These are phyloP conservation scores for Solanum etuberosum DNA, from an alignment of 257 asterid species.

Conservation along the genomic window DNA sequence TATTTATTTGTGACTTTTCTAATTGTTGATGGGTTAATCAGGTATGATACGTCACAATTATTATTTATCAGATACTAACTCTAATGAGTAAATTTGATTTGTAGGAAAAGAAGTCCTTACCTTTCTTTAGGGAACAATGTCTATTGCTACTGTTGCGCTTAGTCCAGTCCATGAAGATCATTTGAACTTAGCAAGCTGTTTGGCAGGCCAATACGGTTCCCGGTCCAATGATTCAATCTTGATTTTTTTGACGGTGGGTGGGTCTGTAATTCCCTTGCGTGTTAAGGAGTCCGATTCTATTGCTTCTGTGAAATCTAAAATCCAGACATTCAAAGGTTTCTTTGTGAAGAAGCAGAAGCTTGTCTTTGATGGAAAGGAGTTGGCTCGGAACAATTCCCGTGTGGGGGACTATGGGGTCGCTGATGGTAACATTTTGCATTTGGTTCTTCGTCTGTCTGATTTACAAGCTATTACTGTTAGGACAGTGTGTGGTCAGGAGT, in stretches of 20 bases:
- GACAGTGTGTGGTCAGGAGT: slow-evolving; percentile 64
- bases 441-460: slow-evolving; percentile 55
- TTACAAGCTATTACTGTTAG: slow-evolving; percentile 63
- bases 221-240: slow-evolving; percentile 46
- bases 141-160: slow-evolving; percentile 68
- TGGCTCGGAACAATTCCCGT: slow-evolving; percentile 45
- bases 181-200: slow-evolving; percentile 39
- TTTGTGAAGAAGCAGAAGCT: slow-evolving; percentile 59
- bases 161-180: slow-evolving; percentile 51
- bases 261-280: slow-evolving; percentile 56
- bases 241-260: slow-evolving; percentile 49
- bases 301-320: slow-evolving; percentile 65
- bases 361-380: slow-evolving; percentile 67
- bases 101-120: slow-evolving; percentile 17
- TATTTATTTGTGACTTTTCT: not conserved
- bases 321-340: slow-evolving; percentile 51
- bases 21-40: slow-evolving; percentile 2
- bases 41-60: not conserved
- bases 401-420: slow-evolving; percentile 56
- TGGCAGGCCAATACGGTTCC: slow-evolving; percentile 21
- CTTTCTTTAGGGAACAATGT: slow-evolving; percentile 38
- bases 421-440: slow-evolving; percentile 58
- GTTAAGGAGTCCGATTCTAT: slow-evolving; percentile 67
- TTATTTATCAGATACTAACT: not conserved
- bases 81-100: slow-evolving; percentile 1